Evolutionary conservation across 2,329 filamentous ascomycete genomes (phyloP).

Genomic region (Thermomyces lanuginosus): DNA sequence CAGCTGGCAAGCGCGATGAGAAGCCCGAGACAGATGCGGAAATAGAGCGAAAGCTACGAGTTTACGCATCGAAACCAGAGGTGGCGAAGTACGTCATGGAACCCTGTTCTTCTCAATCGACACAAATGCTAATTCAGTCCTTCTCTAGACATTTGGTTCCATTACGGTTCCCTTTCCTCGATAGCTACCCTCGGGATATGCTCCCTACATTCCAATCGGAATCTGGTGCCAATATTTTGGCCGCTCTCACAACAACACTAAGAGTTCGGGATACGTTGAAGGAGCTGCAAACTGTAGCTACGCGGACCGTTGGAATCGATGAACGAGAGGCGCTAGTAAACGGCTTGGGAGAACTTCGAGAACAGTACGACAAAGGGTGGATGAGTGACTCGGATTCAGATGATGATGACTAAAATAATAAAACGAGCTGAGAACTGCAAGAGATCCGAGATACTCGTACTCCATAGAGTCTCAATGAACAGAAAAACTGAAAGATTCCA

Average conservation of each 20-base stretch:
- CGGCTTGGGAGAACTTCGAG: slow-evolving; percentile 62
- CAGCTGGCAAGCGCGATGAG: slow-evolving; percentile 7
- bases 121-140: not conserved
- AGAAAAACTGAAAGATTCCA: no score
- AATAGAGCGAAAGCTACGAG: slow-evolving; percentile 14
- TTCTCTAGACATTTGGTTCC: slow-evolving; percentile 18
- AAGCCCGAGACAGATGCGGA: slow-evolving; percentile 11
- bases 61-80: slow-evolving; percentile 19
- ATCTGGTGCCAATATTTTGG: slow-evolving; percentile 31
- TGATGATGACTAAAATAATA: slow-evolving; percentile 19
- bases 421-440: no score
- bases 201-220: slow-evolving; percentile 36
- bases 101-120: not conserved
- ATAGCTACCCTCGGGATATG: slow-evolving; percentile 65
- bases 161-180: slow-evolving; percentile 58
- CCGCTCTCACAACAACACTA: slow-evolving; percentile 57
- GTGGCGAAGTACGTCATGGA: slow-evolving; percentile 15
- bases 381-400: slow-evolving; percentile 44
- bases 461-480: no score
- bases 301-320: slow-evolving; percentile 49
- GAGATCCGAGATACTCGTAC: no score
- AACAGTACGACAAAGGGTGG: slow-evolving; percentile 83
- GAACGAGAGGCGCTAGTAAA: slow-evolving; percentile 75
- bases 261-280: slow-evolving; percentile 55
- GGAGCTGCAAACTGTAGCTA: slow-evolving; percentile 45